Conservation (phyloP, 257 asterid genomes). For the Avicennia marina region DNA sequence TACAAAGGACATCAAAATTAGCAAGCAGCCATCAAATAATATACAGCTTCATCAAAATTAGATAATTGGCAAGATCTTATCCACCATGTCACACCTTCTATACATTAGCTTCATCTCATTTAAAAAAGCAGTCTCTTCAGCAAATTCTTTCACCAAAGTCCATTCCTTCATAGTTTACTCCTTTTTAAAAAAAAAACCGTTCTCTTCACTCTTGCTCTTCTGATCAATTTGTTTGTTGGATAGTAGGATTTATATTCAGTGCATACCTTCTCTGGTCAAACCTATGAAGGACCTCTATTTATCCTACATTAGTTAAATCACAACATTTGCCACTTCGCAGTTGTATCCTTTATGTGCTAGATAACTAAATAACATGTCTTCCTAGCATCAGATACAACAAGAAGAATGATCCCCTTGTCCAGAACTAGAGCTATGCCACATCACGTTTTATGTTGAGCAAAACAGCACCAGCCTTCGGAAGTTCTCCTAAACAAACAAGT, state of each 20-base stretch:
- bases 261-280: constrained; percentile 51
- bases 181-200: constrained; percentile 38
- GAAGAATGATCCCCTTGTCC: constrained; percentile 41
- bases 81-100: background rate
- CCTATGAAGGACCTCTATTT: constrained; percentile 43
- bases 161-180: constrained; percentile 42
- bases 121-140: background rate
- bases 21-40: background rate
- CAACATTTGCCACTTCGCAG: constrained; percentile 65
- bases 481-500: constrained; percentile 35
- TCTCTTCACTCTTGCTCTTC: constrained; percentile 52
- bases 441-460: too few species aligned
- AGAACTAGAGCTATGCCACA: constrained; percentile 47
- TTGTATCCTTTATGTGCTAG: constrained; percentile 56
- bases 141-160: constrained; percentile 14
- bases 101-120: background rate
- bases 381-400: constrained; percentile 55
- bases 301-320: constrained; percentile 38
- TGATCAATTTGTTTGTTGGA: constrained; percentile 38
- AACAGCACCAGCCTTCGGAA: constrained; percentile 45
- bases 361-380: constrained; percentile 51
- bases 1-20: background rate
- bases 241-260: constrained; percentile 46
- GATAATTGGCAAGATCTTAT: too few species aligned
- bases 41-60: background rate